Base-by-base conservation (phyloP, 2,329 filamentous ascomycete genomes). In the Massarina eburnea region DNA sequence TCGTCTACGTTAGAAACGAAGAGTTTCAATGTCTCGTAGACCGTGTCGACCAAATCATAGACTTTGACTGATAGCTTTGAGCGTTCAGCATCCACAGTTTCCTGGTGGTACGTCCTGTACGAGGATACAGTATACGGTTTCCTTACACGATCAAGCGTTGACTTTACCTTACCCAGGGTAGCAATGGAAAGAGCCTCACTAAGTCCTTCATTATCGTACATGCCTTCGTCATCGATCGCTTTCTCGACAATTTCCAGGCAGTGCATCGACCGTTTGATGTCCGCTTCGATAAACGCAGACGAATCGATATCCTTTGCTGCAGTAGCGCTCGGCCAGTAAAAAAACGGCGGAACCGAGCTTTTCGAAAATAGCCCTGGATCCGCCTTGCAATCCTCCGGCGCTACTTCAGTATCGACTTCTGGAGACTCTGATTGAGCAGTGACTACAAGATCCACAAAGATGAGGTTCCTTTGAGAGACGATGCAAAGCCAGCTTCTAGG, bases 201-300 rank as follows among this genome's bases (percentile, higher is more conserved):
- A 14, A 22, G 33, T 1, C 46, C 45, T 1, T 41, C 46, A 20
- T 43, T 39, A 14, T 38, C 35, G 10, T 18, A 39, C 2, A 64
- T 18, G 4, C 39, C 55, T n/a, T 54, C 49, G 2, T 47, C 50
- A 26, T 54, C 21, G 49, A 68, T 55, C 1, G 46, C 41, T 35
- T 55, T 64, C 18, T 65, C 65, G 8, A 59, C 59, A 8, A 41
- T 30, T 8, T 64, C 61, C 21, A 68, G 40, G 29, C 51, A 58
- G 18, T 38, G 36, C 8, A 49, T 52, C 1, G 48, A 43, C 3
- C 41, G 49, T 17, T 37, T 32, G 29, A 24, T 22, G 2, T 54
- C 39, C 8, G 44, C 20, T 1, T 38, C 17, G n/a, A 37, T 21
- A 7, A 37, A 9, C 3, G 17, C n/a, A 21, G 7, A 12, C 10